These are phyloP conservation scores for Populus simonii DNA, from an alignment of 345 rosid genomes.

Conservation along the genomic window DNA sequence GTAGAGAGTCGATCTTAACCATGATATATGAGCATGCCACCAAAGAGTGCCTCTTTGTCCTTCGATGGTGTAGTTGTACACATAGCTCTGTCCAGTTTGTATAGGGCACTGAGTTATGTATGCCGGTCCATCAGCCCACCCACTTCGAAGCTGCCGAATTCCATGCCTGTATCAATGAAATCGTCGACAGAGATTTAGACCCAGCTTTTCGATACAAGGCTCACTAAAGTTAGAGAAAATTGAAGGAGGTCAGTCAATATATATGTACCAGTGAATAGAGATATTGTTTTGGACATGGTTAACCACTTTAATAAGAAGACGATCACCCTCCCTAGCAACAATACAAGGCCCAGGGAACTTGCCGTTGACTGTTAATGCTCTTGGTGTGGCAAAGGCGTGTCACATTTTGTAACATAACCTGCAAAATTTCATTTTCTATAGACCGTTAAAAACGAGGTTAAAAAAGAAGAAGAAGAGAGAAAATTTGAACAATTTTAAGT, in stretches of 20 bases:
- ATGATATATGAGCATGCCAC: constrained; percentile 6
- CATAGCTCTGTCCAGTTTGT: constrained; percentile 1
- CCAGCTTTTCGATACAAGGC: too few relatives aligned
- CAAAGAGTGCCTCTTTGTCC: constrained; percentile 11
- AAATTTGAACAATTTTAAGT: too few relatives aligned
- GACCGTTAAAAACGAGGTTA: neutral
- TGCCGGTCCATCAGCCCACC: neutral
- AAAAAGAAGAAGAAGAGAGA: too few relatives aligned
- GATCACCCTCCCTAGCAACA: constrained; percentile 1
- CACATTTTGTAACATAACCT: constrained; percentile 11
- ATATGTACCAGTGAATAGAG: constrained; percentile 15
- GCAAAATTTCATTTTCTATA: neutral
- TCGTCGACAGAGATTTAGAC: too few relatives aligned
- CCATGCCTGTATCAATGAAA: constrained; percentile 4
- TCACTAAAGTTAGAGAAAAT: neutral
- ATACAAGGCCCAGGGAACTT: neutral
- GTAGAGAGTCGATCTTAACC: constrained; percentile 3
- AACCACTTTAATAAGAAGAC: constrained; percentile 7
- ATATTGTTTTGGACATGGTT: constrained; percentile 22
- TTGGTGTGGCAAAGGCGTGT: constrained; percentile 19
- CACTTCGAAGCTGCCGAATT: neutral
- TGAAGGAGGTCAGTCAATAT: too few relatives aligned
- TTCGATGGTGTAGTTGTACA: constrained; percentile 3
- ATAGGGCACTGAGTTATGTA: constrained; percentile 4
- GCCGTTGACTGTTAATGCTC: constrained; percentile 13